Conservation (phyloP, 2,329 filamentous ascomycete genomes). For the Macroventuria anomochaeta region DNA sequence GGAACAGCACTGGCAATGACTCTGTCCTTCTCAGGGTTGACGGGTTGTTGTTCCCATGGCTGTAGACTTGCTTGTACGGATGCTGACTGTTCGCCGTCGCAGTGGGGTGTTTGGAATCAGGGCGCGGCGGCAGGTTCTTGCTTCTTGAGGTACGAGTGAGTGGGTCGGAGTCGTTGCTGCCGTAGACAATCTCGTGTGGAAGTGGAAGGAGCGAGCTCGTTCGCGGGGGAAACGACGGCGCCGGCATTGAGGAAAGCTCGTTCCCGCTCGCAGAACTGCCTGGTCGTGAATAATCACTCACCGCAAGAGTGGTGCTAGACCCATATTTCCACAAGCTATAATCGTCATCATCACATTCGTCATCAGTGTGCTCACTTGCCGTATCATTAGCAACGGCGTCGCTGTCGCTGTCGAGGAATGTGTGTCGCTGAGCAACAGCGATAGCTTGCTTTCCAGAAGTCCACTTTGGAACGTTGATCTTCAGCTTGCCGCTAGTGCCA, state of each 20-base stretch:
- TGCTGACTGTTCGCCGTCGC: background rate
- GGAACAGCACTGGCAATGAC: constrained; percentile 13
- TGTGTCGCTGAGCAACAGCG: background rate
- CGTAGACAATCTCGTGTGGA: background rate
- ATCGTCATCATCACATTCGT: background rate
- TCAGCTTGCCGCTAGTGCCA: background rate
- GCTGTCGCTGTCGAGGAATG: background rate
- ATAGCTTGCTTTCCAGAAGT: background rate
- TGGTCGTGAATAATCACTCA: background rate
- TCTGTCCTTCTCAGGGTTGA: background rate
- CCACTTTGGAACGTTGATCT: background rate
- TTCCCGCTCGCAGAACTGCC: background rate
- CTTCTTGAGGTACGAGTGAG: background rate
- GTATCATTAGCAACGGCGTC: background rate
- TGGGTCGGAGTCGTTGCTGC: background rate
- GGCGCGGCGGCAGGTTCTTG: background rate
- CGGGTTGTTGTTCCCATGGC: background rate
- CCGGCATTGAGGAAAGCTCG: background rate
- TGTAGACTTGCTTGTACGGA: background rate
- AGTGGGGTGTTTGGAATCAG: background rate
- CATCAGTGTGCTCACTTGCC: background rate
- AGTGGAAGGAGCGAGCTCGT: background rate
- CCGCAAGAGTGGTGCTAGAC: background rate
- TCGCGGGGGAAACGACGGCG: background rate
- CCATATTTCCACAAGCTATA: background rate